Evolutionary conservation across 2,329 filamentous ascomycete genomes (phyloP).

Genomic region (Claviceps africana): DNA sequence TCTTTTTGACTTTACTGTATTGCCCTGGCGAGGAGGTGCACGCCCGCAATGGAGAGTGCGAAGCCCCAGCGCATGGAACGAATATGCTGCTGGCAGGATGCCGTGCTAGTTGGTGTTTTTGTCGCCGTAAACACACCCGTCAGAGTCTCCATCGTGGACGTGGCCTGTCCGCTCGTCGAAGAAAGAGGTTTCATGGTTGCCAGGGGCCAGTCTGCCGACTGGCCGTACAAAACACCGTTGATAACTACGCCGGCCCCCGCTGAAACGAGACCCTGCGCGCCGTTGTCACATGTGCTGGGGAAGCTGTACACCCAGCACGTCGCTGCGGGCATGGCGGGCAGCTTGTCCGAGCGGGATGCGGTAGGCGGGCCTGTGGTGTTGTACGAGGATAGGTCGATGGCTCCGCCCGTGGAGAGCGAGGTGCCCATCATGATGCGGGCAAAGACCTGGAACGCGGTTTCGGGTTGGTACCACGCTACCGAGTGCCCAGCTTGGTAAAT

Average conservation of each 20-base stretch:
- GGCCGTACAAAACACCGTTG: slow-evolving; percentile 42
- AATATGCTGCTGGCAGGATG: not conserved
- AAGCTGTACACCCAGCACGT: slow-evolving; percentile 49
- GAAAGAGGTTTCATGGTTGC: slow-evolving; percentile 13
- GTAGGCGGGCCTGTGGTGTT: slow-evolving; percentile 44
- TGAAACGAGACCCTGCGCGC: slow-evolving; percentile 34
- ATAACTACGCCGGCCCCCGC: slow-evolving; percentile 40
- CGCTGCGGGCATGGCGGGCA: slow-evolving; percentile 31
- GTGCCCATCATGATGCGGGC: slow-evolving; percentile 43
- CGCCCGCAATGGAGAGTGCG: not conserved
- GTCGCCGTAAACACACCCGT: slow-evolving; percentile 24
- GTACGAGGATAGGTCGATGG: slow-evolving; percentile 36
- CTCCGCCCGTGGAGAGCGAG: slow-evolving; percentile 40
- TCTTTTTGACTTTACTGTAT: not conserved
- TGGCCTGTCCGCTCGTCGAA: slow-evolving; percentile 9
- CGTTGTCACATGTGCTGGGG: slow-evolving; percentile 33
- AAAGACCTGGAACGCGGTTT: slow-evolving; percentile 45
- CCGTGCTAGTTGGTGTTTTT: slow-evolving; percentile 13
- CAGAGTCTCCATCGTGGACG: slow-evolving; percentile 10
- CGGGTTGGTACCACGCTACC: slow-evolving; percentile 46
- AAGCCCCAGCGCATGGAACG: not conserved
- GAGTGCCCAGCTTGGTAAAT: slow-evolving; percentile 54
- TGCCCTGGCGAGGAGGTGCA: not conserved
- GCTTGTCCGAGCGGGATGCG: slow-evolving; percentile 32
- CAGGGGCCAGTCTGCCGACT: slow-evolving; percentile 28